Conservation (phyloP, 2,329 filamentous ascomycete species). For the Cordyceps cateniannulata region DNA sequence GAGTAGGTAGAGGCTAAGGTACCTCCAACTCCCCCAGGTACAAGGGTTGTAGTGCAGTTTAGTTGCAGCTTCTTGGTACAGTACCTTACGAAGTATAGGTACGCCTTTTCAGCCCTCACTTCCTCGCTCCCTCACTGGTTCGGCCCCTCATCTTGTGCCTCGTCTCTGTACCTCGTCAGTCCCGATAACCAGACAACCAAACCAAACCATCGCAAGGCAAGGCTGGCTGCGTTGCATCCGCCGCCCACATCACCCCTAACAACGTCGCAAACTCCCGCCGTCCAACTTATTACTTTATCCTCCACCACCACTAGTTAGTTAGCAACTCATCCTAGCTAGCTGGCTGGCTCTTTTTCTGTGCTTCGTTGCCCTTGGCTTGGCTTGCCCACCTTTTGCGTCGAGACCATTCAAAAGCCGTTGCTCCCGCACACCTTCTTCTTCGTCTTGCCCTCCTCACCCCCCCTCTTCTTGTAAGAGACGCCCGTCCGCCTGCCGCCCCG, state of each 20-base stretch:
- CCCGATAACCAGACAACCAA: no score
- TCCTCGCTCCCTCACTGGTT: no score
- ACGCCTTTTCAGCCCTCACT: no score
- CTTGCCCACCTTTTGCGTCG: background rate
- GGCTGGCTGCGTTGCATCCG: conserved; percentile 10
- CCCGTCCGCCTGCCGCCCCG: conserved; percentile 15
- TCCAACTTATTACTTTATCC: background rate
- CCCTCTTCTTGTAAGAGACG: conserved; percentile 25
- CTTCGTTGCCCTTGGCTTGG: background rate
- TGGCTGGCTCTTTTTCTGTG: conserved; percentile 8
- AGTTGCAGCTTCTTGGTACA: no score
- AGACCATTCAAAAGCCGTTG: conserved; percentile 33
- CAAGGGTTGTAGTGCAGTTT: no score
- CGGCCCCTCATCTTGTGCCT: no score
- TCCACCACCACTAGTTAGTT: background rate
- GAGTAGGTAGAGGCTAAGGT: no score
- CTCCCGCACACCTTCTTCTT: conserved; percentile 25
- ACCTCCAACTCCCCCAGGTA: no score
- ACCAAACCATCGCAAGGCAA: background rate
- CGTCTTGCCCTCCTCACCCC: conserved; percentile 16
- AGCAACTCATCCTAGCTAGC: background rate
- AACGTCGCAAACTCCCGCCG: conserved; percentile 22
- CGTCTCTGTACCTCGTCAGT: no score
- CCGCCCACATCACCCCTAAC: conserved; percentile 26
- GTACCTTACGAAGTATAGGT: no score